Evolutionary conservation across 805 yeast genomes (phyloP), one percentile per base, ranked within the genome.

Genomic region (Teunomyces panamensis): DNA sequence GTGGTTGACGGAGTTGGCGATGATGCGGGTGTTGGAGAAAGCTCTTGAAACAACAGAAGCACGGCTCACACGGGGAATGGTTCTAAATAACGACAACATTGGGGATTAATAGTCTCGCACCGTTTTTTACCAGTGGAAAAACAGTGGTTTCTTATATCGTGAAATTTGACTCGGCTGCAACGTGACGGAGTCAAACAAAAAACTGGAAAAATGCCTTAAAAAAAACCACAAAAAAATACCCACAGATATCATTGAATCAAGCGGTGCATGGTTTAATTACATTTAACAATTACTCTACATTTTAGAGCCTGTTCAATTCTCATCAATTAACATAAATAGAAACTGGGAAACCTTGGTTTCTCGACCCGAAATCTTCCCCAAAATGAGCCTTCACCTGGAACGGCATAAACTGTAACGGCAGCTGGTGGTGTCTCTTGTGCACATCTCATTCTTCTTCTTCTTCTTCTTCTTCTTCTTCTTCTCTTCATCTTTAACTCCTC

Each of bases 1-100:
- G 56, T 62, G 68, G 60, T 56, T 62, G 50, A 56, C 58, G 35
- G 68, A 52, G 61, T 69, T 69, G 43, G 46, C 42, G 20, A 47
- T 32, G 33, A 44, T 34, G 29, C 57, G 47, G 32, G 54, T 37
- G 34, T 53, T 49, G 42, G 56, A 52, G 28, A 53, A 49, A 11
- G 41, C 41, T 37, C 41, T 37, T 16, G 41, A 24, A 26, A 13
- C 41, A 24, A 37, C 14, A 37, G 41, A 24, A 20, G 41, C 5
- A 26, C 41, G 41, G 30, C 41, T 37, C 41, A 37, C 41, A 20
- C 41, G 30, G n/a, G 41, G 41, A 24, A 37, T 20, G 17, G 41
- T 11, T 37, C 41, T 37, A n/a, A 37, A 17, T 13, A 37, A 37
- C 30, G 41, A 37, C 41, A 37, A 37, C 41, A 37, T 37, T 28